A percentile compares a stretch with the other conserved stretches of the same genome.
phyloP scores from a whole-genome alignment of 139 green algal genomes.

The Eudorina sp. region DNA sequence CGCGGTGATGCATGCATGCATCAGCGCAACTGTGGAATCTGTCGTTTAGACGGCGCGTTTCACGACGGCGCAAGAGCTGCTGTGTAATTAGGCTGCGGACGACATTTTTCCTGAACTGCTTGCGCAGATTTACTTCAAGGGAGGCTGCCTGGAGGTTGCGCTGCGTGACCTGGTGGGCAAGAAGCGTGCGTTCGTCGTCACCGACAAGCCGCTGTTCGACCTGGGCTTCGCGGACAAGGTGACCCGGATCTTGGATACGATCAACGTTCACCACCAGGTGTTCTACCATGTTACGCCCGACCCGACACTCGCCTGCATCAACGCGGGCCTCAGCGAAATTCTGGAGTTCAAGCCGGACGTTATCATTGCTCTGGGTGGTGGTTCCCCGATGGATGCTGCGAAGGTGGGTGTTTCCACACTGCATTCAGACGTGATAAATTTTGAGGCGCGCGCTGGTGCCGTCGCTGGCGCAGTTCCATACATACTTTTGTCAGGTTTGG shows the following conservation, averaged over 20 bases:
- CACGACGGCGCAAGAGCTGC: no score
- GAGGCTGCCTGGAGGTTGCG: constrained; percentile 71
- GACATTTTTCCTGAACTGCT: no score
- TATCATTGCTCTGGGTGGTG: constrained; percentile 81
- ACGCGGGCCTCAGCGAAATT: constrained; percentile 64
- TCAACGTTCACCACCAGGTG: constrained; percentile 70
- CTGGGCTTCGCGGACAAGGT: constrained; percentile 69
- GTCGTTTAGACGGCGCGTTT: no score
- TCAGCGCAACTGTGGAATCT: no score
- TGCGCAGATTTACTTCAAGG: constrained; percentile 63
- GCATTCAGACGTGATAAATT: no score
- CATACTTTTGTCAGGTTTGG: no score
- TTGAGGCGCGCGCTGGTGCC: no score
- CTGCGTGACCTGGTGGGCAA: constrained; percentile 68
- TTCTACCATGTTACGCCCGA: constrained; percentile 78
- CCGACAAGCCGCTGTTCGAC: constrained; percentile 77
- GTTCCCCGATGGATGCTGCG: constrained; percentile 82
- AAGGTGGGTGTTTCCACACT: constrained; percentile 73
- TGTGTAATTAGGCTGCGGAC: no score
- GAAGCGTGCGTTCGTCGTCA: constrained; percentile 76
- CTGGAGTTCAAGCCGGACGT: constrained; percentile 72
- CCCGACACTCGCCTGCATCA: constrained; percentile 72
- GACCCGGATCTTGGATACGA: constrained; percentile 38
- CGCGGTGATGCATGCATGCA: no score
- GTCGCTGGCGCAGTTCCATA: no score